These are phyloP conservation scores for Gracilaria gracilis DNA, from an alignment of 23 red algal species.

Conservation along the genomic window DNA sequence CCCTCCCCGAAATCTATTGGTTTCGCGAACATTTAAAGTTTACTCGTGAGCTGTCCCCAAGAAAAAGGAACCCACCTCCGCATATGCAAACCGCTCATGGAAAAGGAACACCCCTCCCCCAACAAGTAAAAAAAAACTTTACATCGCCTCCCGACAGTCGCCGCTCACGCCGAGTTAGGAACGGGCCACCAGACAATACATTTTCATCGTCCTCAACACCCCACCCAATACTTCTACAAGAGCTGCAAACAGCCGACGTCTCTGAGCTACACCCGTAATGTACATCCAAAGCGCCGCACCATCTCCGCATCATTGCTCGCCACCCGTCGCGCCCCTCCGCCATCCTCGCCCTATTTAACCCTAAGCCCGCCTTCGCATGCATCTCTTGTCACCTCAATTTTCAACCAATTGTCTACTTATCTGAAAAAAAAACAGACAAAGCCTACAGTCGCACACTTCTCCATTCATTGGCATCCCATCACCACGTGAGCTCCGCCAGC, in stretches of 20 bases:
- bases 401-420: not conserved
- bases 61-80: not conserved
- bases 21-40: not conserved
- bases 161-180: no score
- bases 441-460: not conserved
- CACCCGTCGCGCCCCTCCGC: no score
- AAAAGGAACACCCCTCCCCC: not conserved
- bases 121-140: not conserved
- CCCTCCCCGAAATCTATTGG: not conserved
- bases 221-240: no score
- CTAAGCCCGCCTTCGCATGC: not conserved
- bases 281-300: no score
- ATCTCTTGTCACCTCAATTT: not conserved
- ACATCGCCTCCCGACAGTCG: no score
- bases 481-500: conserved; percentile 1
- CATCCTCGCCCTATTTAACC: not conserved
- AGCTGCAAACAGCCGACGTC: no score
- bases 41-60: no score
- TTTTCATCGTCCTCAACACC: no score
- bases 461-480: not conserved
- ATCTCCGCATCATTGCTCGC: not conserved
- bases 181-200: no score
- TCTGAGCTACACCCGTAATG: no score
- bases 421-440: not conserved
- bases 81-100: not conserved